Evolutionary conservation across 1,284 basidiomycete genomes (phyloP), one percentile per base, ranked within the genome.

Genomic region (Moniliella sp.): DNA sequence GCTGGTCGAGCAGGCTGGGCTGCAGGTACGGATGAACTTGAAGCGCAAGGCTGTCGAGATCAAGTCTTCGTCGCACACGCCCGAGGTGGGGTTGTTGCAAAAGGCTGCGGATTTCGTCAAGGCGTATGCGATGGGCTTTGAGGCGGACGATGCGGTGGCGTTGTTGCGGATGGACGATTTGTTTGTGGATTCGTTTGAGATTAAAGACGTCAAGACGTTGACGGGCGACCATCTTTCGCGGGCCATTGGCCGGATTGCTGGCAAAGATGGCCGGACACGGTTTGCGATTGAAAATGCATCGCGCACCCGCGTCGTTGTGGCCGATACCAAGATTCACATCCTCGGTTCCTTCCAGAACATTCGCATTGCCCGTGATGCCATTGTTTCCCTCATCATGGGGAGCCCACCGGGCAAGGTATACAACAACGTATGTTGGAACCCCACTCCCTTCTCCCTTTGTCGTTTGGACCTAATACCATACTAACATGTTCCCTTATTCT

Each of bases 51-150:
- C 72, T 49, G 82, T 97, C 3, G 91, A 97, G 65, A 73, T 84
- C 42, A 74, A 83, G 84, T 88, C 84, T 12, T 93, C 84, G 18
- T 83, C 76, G 60, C 80, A 83, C 50, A 94, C 88, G 2, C 43
- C 45, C 3, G 50, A 57, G 15, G 47, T 59, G 5, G 59, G 54
- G 4, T 50, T 56, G 5, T 67, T 97, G 17, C 88, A 97, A 61
- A 93, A 91, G 56, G 88, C 88, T n/a, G 80, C 83, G 13, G 88
- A 97, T 63, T 97, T 97, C 57, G 76, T 93, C 39, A 84, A 91
- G 58, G 86, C 88, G 1, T 97, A 76, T 59, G 75, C 83, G 1
- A 66, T 94, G 4, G 88, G 88, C 2, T 97, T 97, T 51, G 83
- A 42, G 18, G 48, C 48, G 0, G 50, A 97, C 78, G 88, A 97